phyloP scores from a whole-genome alignment of 139 green algal genomes.

The Protoeuglena noctilucae region DNA sequence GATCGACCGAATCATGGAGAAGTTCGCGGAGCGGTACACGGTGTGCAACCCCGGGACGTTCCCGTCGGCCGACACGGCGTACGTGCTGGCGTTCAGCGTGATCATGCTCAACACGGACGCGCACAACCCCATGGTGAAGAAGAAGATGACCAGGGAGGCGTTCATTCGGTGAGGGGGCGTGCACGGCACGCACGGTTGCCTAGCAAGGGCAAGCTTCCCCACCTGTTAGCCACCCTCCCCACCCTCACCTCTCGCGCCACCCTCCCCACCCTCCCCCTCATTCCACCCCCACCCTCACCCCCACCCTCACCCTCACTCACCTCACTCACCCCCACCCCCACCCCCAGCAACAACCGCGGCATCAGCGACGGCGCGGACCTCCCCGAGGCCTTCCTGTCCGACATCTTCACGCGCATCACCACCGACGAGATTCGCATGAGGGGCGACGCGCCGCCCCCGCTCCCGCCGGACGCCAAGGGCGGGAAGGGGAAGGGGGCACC shows the following conservation, averaged over 20 bases:
- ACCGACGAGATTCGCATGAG: slow-evolving; percentile 97
- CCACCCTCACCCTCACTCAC: too few relatives aligned
- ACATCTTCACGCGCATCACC: slow-evolving; percentile 88
- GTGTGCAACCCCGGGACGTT: slow-evolving; percentile 80
- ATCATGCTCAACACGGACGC: slow-evolving; percentile 99
- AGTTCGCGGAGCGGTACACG: slow-evolving; percentile 93
- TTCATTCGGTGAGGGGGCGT: too few relatives aligned
- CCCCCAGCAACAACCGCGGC: slow-evolving; percentile 92
- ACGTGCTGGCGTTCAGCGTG: slow-evolving; percentile 94
- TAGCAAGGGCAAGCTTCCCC: too few relatives aligned
- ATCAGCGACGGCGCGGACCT: slow-evolving; percentile 93
- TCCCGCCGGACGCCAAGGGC: too few relatives aligned
- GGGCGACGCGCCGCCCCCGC: too few relatives aligned
- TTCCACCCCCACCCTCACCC: too few relatives aligned
- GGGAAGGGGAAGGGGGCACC: too few relatives aligned
- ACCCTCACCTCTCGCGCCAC: too few relatives aligned
- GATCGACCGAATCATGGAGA: slow-evolving; percentile 99
- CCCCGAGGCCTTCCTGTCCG: slow-evolving; percentile 60
- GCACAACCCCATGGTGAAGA: slow-evolving; percentile 82
- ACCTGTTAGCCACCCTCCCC: too few relatives aligned
- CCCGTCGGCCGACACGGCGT: slow-evolving; percentile 85
- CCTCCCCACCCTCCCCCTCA: too few relatives aligned
- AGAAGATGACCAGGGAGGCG: slow-evolving; percentile 63
- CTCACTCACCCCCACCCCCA: too few relatives aligned
- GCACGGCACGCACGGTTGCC: too few relatives aligned